Evolutionary conservation across 2,329 filamentous ascomycete species (phyloP).

Genomic region (Huntiella decipiens): DNA sequence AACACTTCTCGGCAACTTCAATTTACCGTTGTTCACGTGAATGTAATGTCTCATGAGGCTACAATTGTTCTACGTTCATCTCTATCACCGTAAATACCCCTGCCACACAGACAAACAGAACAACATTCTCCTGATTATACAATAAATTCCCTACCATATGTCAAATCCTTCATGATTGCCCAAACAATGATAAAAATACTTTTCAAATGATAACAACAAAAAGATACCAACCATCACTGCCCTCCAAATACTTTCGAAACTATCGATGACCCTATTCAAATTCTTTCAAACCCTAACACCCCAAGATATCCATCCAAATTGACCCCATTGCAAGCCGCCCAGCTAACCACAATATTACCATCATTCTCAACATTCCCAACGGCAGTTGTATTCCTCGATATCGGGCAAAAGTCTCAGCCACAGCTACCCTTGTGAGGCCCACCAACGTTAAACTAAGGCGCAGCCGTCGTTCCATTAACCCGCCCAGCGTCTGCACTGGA

Average conservation of each 20-base stretch:
- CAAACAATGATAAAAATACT: not conserved
- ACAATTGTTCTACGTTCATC: too few species aligned
- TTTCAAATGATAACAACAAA: not conserved
- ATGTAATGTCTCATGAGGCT: too few species aligned
- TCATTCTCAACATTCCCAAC: not conserved
- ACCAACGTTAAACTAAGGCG: slow-evolving; percentile 1
- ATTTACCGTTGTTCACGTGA: too few species aligned
- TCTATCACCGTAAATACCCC: too few species aligned
- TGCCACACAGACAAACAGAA: too few species aligned
- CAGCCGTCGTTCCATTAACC: slow-evolving; percentile 4
- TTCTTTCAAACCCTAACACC: not conserved
- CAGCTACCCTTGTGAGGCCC: not conserved
- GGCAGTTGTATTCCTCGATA: not conserved
- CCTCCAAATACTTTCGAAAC: too few species aligned
- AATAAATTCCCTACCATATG: too few species aligned
- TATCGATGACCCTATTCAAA: not conserved
- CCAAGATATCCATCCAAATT: slow-evolving; percentile 1
- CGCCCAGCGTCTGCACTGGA: slow-evolving; percentile 6
- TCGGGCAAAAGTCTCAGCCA: not conserved
- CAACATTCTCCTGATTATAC: too few species aligned
- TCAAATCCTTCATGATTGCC: too few species aligned
- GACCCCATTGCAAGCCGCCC: not conserved
- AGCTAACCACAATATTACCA: slow-evolving; percentile 6
- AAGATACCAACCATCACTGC: not conserved
- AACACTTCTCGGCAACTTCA: too few species aligned